These are phyloP conservation scores for Tagetes erecta DNA, from an alignment of 129 eudicot species.

Conservation along the genomic window DNA sequence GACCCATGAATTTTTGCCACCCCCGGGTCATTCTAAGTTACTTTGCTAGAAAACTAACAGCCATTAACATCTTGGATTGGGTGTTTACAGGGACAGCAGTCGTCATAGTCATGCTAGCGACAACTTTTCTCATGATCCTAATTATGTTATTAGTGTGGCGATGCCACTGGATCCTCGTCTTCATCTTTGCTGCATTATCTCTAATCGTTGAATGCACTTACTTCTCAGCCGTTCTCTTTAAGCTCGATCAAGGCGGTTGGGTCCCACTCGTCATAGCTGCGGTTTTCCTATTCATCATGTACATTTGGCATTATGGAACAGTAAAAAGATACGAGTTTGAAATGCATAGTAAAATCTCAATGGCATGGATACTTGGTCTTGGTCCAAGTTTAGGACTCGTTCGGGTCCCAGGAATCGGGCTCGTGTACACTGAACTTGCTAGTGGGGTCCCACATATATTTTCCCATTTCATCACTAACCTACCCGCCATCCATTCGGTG, in stretches of 20 bases:
- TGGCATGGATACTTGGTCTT: conserved; percentile 92
- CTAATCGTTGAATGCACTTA: conserved; percentile 69
- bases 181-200: conserved; percentile 62
- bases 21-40: neutral
- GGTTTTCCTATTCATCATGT: conserved; percentile 78
- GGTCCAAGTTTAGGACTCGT: conserved; percentile 95
- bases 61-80: neutral
- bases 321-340: conserved; percentile 84
- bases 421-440: conserved; percentile 91
- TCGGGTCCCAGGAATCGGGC: conserved; percentile 96
- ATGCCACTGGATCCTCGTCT: conserved; percentile 88
- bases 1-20: neutral
- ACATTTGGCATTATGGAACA: conserved; percentile 89
- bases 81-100: conserved; percentile 78
- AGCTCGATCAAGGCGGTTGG: conserved; percentile 93
- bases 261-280: conserved; percentile 92
- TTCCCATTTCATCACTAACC: conserved; percentile 88
- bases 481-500: conserved; percentile 88
- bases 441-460: conserved; percentile 91
- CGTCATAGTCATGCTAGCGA: conserved; percentile 86
- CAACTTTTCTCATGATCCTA: conserved; percentile 79
- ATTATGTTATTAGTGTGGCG: conserved; percentile 88
- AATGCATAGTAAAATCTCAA: conserved; percentile 88
- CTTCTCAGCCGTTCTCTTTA: conserved; percentile 86
- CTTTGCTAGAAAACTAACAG: conserved; percentile 1